Percentiles rank a stretch among this genome's conserved stretches.
Conservation (phyloP, 306 rosid species). For the Cajanus cajan region DNA sequence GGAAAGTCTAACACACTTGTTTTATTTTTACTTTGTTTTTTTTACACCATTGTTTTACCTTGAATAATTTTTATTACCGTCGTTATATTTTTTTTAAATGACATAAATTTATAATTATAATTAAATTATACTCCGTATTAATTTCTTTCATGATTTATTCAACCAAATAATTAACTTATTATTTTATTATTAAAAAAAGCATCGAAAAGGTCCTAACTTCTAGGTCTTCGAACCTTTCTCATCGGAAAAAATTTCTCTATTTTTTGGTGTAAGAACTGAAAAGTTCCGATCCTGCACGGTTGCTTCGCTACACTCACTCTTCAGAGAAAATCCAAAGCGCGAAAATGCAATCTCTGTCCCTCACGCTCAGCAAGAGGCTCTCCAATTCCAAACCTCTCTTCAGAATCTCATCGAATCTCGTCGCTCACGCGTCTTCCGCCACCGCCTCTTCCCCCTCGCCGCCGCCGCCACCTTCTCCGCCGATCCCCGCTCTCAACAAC, state of each 20-base stretch:
- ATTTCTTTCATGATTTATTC: too few species aligned
- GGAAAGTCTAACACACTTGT: too few species aligned
- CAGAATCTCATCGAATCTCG: conserved; percentile 35
- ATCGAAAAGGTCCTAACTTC: background rate
- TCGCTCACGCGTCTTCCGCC: conserved; percentile 23
- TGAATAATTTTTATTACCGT: too few species aligned
- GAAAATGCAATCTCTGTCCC: conserved; percentile 35
- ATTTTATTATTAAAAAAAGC: too few species aligned
- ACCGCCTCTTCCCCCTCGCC: conserved; percentile 24
- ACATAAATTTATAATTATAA: too few species aligned
- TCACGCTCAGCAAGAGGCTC: conserved; percentile 45
- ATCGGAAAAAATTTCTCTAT: background rate
- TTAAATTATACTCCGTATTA: too few species aligned
- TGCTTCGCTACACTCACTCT: background rate
- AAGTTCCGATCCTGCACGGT: background rate
- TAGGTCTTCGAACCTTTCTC: background rate
- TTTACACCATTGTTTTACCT: too few species aligned
- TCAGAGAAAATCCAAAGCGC: background rate
- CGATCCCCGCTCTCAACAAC: conserved; percentile 16
- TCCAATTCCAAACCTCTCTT: conserved; percentile 33
- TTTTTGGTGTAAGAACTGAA: background rate
- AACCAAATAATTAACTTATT: too few species aligned
- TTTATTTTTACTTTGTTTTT: too few species aligned
- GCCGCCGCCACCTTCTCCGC: conserved; percentile 22
- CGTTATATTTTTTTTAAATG: too few species aligned